phyloP scores from a whole-genome alignment of 1,284 basidiomycete species.

The Puccinia coronata region DNA sequence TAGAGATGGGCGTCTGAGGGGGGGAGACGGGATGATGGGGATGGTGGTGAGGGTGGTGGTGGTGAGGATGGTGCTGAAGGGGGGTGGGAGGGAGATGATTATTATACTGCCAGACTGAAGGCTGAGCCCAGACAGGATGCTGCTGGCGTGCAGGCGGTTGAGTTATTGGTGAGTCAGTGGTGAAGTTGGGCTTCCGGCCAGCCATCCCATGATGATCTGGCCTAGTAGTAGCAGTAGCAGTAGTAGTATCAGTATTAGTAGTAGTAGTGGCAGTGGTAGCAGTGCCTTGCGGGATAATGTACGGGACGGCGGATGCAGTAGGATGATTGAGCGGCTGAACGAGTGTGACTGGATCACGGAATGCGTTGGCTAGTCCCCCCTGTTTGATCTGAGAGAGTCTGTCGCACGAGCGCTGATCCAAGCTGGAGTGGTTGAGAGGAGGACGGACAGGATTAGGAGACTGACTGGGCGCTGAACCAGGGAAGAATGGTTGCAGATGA shows the following conservation, averaged over 20 bases:
- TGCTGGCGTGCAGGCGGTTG: neutral
- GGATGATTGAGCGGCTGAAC: neutral
- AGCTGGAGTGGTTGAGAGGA: neutral
- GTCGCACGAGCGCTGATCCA: neutral
- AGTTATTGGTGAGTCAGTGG: neutral
- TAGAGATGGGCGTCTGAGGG: constrained; percentile 18
- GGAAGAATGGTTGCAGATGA: neutral
- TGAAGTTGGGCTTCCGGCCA: neutral
- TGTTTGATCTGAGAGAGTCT: neutral
- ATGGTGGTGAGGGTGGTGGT: too few species aligned
- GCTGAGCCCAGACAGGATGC: neutral
- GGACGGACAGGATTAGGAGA: neutral
- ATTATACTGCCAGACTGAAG: neutral
- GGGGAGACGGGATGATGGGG: neutral
- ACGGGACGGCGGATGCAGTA: neutral
- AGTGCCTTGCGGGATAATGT: neutral
- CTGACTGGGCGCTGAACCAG: neutral
- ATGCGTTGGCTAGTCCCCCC: too few species aligned
- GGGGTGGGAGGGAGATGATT: neutral
- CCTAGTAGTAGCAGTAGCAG: too few species aligned
- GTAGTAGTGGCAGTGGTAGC: too few species aligned
- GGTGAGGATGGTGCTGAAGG: neutral
- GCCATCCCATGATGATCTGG: neutral
- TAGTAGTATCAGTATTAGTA: too few species aligned
- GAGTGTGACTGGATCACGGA: neutral